Evolutionary conservation across 2,329 filamentous ascomycete genomes (phyloP), one percentile per base, ranked within the genome.

Genomic region (Neocucurbitaria cava): DNA sequence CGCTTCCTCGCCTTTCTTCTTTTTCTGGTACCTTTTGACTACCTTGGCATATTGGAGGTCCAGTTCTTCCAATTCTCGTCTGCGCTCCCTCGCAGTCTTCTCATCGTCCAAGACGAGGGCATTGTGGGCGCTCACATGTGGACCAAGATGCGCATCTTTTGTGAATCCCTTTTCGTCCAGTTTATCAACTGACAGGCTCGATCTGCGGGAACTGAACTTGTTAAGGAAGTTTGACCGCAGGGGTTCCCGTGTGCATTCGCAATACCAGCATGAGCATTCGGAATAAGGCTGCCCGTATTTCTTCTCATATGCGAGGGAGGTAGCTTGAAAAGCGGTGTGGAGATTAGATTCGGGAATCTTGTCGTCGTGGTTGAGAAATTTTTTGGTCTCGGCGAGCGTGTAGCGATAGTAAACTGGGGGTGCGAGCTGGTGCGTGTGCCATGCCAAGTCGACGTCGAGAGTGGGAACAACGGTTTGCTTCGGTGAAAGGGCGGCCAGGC

Each of bases 201-300:
- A 38, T 0, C 84, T 69, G 21, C 71, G 66, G 26, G 78, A 73
- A 49, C 81, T 75, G 1, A 79, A 49, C 21, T 61, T 60, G 70
- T 38, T 66, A 76, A 56, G 82, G 38, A 69, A 56, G 20, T 49
- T 55, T 2, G 59, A 60, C n/a, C 65, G 86, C 9, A 83, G 81
- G 2, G 82, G 77, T 39, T 85, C 78, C 30, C 89, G 85, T 48
- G 88, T 82, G 5, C 87, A 83, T 74, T 95, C 91, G 75, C 91
- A 96, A 72, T 93, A 92, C 89, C 90, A 93, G 73, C 90, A 93
- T 0, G 86, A 90, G 65, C 90, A 94, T 72, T 90, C 88, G 1
- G 84, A 88, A 71, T 93, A 96, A 4, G 90, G 83, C 46, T 88
- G 83, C 15, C 79, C 76, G 61, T 84, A 92, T 13, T 78, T 73